Conservation (phyloP, 2,329 filamentous ascomycete species). For the Stenocarpella maydis region DNA sequence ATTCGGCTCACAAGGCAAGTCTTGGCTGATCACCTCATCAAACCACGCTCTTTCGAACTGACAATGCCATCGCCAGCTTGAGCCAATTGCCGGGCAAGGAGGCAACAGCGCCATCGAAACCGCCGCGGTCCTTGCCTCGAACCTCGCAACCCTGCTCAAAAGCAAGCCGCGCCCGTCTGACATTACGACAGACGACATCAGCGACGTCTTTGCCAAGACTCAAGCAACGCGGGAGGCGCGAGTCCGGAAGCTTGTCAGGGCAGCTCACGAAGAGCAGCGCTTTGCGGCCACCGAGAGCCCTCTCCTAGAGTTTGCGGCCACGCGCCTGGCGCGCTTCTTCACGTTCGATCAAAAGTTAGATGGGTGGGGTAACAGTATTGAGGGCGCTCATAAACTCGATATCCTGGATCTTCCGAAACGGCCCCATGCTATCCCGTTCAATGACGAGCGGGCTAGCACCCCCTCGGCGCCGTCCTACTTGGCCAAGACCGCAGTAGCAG, state of each 20-base stretch:
- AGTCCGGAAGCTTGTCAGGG: neutral
- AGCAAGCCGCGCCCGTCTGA: neutral
- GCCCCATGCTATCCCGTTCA: neutral
- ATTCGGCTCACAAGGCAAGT: constrained; percentile 45
- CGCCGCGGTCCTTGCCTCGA: constrained; percentile 38
- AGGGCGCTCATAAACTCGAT: constrained; percentile 7
- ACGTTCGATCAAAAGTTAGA: constrained; percentile 14
- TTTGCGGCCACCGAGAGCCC: constrained; percentile 31
- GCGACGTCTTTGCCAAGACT: constrained; percentile 20
- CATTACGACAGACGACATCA: constrained; percentile 21
- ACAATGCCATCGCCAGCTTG: constrained; percentile 30
- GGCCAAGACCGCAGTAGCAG: neutral
- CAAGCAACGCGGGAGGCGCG: constrained; percentile 26
- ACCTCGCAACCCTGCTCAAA: constrained; percentile 26
- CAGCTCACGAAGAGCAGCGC: constrained; percentile 35
- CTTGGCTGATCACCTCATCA: neutral
- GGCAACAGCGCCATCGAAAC: constrained; percentile 42
- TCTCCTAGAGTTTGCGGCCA: neutral
- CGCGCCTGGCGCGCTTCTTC: constrained; percentile 4
- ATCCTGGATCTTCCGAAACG: neutral
- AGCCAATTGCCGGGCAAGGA: constrained; percentile 40
- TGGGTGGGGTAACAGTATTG: neutral
- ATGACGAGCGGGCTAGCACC: constrained; percentile 1
- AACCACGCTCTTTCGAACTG: too few species aligned
- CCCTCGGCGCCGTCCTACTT: neutral